phyloP scores from a whole-genome alignment of 257 asterid genomes.

The Capsicum rhomboideum region DNA sequence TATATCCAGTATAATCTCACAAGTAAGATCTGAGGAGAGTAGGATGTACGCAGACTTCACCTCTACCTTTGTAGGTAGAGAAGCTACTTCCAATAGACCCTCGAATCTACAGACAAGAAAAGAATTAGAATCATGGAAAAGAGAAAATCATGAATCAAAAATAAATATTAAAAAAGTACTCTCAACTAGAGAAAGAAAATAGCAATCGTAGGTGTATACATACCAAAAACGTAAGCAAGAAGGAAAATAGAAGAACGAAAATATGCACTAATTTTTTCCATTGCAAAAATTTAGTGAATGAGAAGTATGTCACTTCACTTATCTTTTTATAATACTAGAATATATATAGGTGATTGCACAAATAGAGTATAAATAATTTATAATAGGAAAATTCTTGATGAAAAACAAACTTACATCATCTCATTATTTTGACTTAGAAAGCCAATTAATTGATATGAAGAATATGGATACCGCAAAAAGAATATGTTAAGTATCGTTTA shows the following conservation, averaged over 20 bases:
- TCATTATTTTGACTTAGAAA: no score
- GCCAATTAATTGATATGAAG: neutral
- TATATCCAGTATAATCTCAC: no score
- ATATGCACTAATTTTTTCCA: neutral
- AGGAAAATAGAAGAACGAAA: neutral
- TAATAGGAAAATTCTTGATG: neutral
- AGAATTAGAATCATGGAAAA: no score
- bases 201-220: neutral
- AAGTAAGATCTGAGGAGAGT: no score
- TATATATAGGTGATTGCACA: neutral
- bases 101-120: no score
- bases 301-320: neutral
- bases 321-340: neutral
- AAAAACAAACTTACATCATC: neutral
- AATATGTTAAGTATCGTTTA: no score
- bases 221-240: neutral
- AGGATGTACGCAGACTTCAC: no score
- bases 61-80: no score
- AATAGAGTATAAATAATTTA: neutral
- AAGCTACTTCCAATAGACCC: no score
- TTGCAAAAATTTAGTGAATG: neutral
- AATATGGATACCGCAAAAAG: neutral
- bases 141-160: no score
- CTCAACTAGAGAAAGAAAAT: no score
- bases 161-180: no score